Conservation (phyloP, 1,284 basidiomycete genomes). For the Fomes fomentarius region DNA sequence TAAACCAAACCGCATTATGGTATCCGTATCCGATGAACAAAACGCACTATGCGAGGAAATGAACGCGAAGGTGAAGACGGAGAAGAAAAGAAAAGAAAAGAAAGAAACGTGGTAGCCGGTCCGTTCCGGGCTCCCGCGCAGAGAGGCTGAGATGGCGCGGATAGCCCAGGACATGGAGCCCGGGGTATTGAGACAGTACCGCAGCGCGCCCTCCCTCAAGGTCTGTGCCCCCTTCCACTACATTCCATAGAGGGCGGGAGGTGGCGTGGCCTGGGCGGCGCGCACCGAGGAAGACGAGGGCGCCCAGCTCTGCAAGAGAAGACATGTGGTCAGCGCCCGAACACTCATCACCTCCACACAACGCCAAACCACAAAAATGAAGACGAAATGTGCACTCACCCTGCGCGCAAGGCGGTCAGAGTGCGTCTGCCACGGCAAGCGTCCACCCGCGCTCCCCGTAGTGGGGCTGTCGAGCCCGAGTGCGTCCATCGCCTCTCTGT, state of each 20-base stretch:
- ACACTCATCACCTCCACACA: not conserved
- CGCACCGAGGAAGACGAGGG: conserved; percentile 24
- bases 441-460: conserved; percentile 5
- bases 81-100: not conserved
- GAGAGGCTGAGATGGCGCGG: not conserved
- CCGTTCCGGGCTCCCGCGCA: not conserved
- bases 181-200: not conserved
- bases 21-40: not conserved
- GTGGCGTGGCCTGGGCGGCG: conserved; percentile 6
- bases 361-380: not conserved
- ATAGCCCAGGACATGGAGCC: not conserved
- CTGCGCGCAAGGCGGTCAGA: conserved; percentile 21
- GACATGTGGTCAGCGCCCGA: not conserved
- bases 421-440: conserved; percentile 28
- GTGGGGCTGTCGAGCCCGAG: conserved; percentile 22
- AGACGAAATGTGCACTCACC: conserved; percentile 12
- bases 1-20: not conserved
- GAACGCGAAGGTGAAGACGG: not conserved
- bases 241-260: conserved; percentile 12
- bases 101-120: not conserved
- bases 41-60: not conserved
- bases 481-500: conserved; percentile 33
- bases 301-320: conserved; percentile 27
- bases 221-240: not conserved
- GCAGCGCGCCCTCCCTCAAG: not conserved